These are phyloP conservation scores for Erythrophleum ivorense DNA, from an alignment of 331 rosid species.

Conservation along the genomic window DNA sequence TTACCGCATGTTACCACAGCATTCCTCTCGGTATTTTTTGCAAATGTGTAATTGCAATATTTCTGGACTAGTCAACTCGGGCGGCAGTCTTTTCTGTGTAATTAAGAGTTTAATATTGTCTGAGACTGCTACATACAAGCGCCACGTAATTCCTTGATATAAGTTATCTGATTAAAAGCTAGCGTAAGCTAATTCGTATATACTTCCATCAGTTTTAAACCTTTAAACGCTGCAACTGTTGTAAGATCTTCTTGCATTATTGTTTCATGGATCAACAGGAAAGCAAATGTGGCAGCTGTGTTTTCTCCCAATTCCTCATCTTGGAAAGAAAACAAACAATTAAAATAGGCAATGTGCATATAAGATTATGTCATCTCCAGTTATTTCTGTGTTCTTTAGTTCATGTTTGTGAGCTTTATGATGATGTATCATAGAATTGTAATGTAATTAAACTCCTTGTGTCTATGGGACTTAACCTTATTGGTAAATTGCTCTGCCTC, in stretches of 20 bases:
- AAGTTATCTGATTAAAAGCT: background rate
- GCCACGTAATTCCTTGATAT: background rate
- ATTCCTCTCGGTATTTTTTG: conserved; percentile 4
- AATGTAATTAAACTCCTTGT: conserved; percentile 27
- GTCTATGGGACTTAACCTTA: background rate
- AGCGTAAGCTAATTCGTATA: background rate
- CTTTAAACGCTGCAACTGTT: conserved; percentile 5
- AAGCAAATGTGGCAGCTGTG: background rate
- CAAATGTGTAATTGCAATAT: background rate
- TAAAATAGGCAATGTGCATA: conserved; percentile 27
- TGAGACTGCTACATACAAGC: conserved; percentile 8
- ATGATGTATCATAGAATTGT: conserved; percentile 22
- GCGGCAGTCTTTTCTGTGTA: background rate
- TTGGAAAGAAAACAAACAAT: conserved; percentile 7
- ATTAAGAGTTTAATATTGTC: background rate
- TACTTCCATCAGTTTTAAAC: background rate
- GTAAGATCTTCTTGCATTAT: background rate
- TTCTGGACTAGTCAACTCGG: background rate
- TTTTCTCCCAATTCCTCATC: background rate
- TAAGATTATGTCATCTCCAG: background rate
- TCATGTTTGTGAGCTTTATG: conserved; percentile 27
- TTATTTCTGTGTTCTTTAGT: background rate
- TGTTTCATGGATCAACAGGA: background rate
- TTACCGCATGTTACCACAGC: background rate
- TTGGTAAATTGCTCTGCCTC: background rate